These are phyloP conservation scores for Sarocladium strictum DNA, from an alignment of 2,329 filamentous ascomycete genomes.

Conservation along the genomic window DNA sequence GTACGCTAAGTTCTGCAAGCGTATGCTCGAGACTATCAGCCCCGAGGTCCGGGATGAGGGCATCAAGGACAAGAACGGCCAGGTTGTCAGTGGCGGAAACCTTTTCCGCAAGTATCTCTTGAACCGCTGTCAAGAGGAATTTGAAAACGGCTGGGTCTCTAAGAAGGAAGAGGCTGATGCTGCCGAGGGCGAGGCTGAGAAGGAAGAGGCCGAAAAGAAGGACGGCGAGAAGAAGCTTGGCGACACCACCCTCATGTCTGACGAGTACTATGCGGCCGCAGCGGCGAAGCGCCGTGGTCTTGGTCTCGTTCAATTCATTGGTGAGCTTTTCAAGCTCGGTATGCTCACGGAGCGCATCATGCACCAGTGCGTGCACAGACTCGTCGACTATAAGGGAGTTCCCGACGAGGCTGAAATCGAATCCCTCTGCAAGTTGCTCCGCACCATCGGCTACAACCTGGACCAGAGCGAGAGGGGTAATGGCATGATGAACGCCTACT, in stretches of 20 bases:
- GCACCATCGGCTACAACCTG: conserved; percentile 84
- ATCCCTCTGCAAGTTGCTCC: conserved; percentile 86
- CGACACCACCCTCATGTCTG: conserved; percentile 80
- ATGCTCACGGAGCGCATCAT: conserved; percentile 99
- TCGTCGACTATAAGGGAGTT: conserved; percentile 88
- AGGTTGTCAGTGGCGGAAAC: conserved; percentile 84
- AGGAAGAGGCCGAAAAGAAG: conserved; percentile 44
- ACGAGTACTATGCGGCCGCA: conserved; percentile 92
- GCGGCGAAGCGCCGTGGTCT: conserved; percentile 95
- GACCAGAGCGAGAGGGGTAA: conserved; percentile 78
- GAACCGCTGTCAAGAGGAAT: conserved; percentile 97
- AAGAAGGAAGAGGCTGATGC: conserved; percentile 57
- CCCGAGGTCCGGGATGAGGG: conserved; percentile 91
- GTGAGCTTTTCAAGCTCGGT: conserved; percentile 95
- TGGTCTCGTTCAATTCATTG: conserved; percentile 97
- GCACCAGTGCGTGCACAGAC: conserved; percentile 97
- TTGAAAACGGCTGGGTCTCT: conserved; percentile 94
- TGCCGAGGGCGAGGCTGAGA: conserved; percentile 48
- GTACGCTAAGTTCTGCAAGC: conserved; percentile 98
- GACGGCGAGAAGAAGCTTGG: conserved; percentile 44
- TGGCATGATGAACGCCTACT: conserved; percentile 89
- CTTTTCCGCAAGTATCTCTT: conserved; percentile 98
- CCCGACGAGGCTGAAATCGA: conserved; percentile 96
- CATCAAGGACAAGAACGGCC: conserved; percentile 83
- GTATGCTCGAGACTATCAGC: conserved; percentile 94